A percentile compares a stretch with the other conserved stretches of the same genome.
Conservation (phyloP, 768 basidiomycete genomes). For the Mycena haematopus region DNA sequence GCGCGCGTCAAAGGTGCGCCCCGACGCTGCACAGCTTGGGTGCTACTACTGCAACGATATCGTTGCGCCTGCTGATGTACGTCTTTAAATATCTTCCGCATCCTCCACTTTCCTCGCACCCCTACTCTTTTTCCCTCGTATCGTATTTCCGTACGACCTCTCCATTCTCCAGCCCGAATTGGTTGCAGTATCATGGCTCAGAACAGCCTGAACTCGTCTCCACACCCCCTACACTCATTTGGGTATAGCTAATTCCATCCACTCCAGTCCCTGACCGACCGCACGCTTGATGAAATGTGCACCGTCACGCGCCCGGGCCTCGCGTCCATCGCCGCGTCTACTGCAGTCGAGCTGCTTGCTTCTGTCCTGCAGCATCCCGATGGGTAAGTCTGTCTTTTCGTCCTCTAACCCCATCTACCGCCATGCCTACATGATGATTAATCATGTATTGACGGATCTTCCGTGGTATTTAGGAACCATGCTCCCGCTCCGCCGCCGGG, state of each 20-base stretch:
- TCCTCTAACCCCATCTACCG: background rate
- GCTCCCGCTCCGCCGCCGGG: slow-evolving; percentile 74
- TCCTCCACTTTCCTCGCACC: background rate
- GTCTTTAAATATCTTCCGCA: slow-evolving; percentile 34
- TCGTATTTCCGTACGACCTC: too few species aligned
- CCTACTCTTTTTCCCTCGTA: too few species aligned
- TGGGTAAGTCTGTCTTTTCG: slow-evolving; percentile 56
- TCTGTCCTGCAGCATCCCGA: slow-evolving; percentile 89
- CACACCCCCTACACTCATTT: too few species aligned
- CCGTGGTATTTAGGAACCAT: slow-evolving; percentile 40
- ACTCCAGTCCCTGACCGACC: slow-evolving; percentile 66
- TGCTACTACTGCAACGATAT: slow-evolving; percentile 99
- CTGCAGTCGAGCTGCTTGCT: slow-evolving; percentile 90
- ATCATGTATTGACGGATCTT: too few species aligned
- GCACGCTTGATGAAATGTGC: slow-evolving; percentile 98
- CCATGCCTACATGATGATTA: too few species aligned
- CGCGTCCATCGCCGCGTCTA: slow-evolving; percentile 90
- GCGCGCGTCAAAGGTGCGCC: slow-evolving; percentile 45
- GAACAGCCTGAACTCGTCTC: too few species aligned
- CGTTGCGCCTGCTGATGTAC: slow-evolving; percentile 92
- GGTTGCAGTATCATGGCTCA: too few species aligned
- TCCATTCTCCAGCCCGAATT: too few species aligned
- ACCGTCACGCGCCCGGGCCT: slow-evolving; percentile 96
- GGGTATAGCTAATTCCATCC: background rate
- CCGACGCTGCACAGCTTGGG: slow-evolving; percentile 59